Conservation (phyloP, 345 rosid species). For the Lepidium didymum region DNA sequence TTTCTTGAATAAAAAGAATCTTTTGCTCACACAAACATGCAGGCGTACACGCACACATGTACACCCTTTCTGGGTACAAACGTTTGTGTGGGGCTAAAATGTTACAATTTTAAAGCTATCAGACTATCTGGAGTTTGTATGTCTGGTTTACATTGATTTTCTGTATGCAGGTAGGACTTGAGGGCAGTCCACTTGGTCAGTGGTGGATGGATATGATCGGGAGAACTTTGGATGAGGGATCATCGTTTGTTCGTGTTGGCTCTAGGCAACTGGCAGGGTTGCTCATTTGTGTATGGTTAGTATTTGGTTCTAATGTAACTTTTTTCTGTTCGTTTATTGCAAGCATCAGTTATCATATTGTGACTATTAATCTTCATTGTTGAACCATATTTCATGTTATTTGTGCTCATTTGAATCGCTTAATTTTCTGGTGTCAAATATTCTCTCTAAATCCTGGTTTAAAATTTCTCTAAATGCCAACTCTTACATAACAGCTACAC, state of each 20-base stretch:
- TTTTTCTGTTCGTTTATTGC: constrained; percentile 2
- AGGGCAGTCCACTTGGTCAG: constrained; percentile 74
- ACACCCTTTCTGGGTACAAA: not conserved
- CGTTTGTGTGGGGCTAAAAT: not conserved
- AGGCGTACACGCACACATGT: not conserved
- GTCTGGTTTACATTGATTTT: not conserved
- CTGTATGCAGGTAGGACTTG: constrained; percentile 60
- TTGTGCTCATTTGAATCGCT: not conserved
- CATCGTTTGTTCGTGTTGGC: constrained; percentile 66
- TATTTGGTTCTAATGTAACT: not conserved
- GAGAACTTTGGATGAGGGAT: constrained; percentile 58
- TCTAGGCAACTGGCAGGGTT: constrained; percentile 79
- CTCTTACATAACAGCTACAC: not conserved
- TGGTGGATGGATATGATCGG: constrained; percentile 80
- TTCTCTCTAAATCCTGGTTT: not conserved
- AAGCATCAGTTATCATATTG: not conserved
- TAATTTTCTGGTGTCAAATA: constrained; percentile 2
- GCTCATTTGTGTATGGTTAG: constrained; percentile 73
- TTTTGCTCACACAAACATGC: not conserved
- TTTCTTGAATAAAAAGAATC: not conserved
- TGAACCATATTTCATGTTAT: not conserved
- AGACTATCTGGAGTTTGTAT: not conserved
- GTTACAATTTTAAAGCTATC: not conserved
- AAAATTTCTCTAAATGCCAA: not conserved
- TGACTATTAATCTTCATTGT: not conserved